Evolutionary conservation across 208 protist genomes (phyloP).

Genomic region (Leishmania tropica): DNA sequence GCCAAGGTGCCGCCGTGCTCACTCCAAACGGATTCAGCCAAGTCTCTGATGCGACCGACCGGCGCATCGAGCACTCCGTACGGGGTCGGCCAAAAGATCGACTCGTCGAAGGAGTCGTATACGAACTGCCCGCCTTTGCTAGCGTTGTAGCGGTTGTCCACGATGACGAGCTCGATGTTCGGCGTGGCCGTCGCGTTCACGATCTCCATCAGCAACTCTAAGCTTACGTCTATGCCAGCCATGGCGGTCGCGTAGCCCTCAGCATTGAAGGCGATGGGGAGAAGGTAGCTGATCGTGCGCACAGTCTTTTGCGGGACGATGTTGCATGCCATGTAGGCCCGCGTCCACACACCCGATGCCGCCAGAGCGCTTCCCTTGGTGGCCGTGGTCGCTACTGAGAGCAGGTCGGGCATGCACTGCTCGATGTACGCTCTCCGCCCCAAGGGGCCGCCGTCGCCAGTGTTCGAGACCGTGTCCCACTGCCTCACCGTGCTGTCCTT

Average conservation of each 20-base stretch:
- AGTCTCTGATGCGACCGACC: constrained; percentile 32
- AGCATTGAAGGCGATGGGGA: constrained; percentile 38
- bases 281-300: constrained; percentile 39
- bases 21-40: constrained; percentile 34
- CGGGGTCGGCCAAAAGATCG: constrained; percentile 30
- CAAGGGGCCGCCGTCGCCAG: constrained; percentile 5
- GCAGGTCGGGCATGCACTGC: constrained; percentile 24
- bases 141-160: constrained; percentile 37
- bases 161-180: constrained; percentile 49
- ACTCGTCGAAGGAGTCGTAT: constrained; percentile 43
- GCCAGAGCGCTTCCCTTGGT: constrained; percentile 27
- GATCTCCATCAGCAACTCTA: constrained; percentile 30
- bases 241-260: constrained; percentile 23
- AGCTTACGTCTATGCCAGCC: constrained; percentile 43
- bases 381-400: constrained; percentile 15
- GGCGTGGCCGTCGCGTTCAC: constrained; percentile 34
- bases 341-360: constrained; percentile 36
- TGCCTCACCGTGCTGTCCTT: constrained; percentile 14
- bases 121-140: constrained; percentile 43
- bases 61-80: constrained; percentile 37
- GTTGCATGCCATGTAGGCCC: constrained; percentile 15
- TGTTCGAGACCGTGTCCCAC: constrained; percentile 14
- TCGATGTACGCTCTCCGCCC: constrained; percentile 29
- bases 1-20: constrained; percentile 25
- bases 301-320: constrained; percentile 20